Conservation (phyloP, 1,284 basidiomycete species). For the Puccinia polysora region DNA sequence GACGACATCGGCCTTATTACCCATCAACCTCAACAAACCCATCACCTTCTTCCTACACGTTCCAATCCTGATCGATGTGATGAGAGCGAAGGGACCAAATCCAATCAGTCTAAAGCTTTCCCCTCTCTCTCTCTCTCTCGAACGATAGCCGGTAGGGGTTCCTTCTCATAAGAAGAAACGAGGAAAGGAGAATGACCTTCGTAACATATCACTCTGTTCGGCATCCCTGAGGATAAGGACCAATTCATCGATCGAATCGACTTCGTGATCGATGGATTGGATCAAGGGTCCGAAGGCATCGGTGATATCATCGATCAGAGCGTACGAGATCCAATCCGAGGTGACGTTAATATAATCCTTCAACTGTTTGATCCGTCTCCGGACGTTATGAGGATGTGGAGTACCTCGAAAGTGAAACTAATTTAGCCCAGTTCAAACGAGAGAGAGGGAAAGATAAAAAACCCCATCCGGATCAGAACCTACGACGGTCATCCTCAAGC, state of each 20-base stretch:
- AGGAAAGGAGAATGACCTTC: slow-evolving; percentile 55
- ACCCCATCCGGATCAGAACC: no score
- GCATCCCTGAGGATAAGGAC: slow-evolving; percentile 88
- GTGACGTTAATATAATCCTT: slow-evolving; percentile 99
- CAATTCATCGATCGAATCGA: slow-evolving; percentile 97
- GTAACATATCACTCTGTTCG: slow-evolving; percentile 73
- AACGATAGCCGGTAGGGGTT: no score
- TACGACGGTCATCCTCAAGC: no score
- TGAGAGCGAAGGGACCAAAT: no score
- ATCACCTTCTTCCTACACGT: slow-evolving; percentile 99
- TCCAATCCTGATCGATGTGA: slow-evolving; percentile 77
- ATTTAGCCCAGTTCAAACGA: no score
- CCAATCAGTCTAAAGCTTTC: no score
- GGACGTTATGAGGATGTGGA: slow-evolving; percentile 95
- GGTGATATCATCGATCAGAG: slow-evolving; percentile 98
- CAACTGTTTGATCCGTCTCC: slow-evolving; percentile 95
- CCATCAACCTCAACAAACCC: slow-evolving; percentile 90
- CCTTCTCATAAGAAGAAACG: neutral
- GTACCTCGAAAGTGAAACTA: slow-evolving; percentile 97
- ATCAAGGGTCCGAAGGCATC: slow-evolving; percentile 98
- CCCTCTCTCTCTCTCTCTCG: no score
- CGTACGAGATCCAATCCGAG: slow-evolving; percentile 99
- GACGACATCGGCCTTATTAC: slow-evolving; percentile 99
- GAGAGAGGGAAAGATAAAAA: no score
- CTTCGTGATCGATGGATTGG: slow-evolving; percentile 97